Evolutionary conservation across 768 basidiomycete species (phyloP), one percentile per base, ranked within the genome.

Genomic region (Russula abietina): DNA sequence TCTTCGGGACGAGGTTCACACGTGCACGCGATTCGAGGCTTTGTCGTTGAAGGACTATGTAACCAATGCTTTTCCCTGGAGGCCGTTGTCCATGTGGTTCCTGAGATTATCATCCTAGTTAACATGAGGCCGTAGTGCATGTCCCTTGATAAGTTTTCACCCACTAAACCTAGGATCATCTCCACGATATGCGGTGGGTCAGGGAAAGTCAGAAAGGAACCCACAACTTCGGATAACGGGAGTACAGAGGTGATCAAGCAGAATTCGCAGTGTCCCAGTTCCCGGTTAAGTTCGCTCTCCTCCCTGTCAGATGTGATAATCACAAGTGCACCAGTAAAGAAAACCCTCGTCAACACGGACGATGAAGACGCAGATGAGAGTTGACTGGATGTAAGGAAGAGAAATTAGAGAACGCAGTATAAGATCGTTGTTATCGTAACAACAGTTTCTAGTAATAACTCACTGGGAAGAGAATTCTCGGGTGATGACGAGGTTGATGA

Each of bases 321-420:
- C 2, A 30, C 16, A n/a, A 61, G n/a, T n/a, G n/a, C n/a, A 61
- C 22, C 2, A 1, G 16, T 5, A 36, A 49, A 55, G 26, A 48
- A 32, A 11, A 54, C 49, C 2, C 7, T 1, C 32, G 17, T 24
- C n/a, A 24, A 22, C 28, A 30, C 52, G 26, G 14, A 1, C 3
- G 33, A 49, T 19, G 26, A n/a, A 12, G 46, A 19, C 10, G 16
- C 10, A 4, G 46, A 28, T 38, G 6, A 39, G 22, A 49, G n/a
- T 43, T 61, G 45, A 41, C 54, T 28, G n/a, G 41, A 36, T 28
- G 54, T 12, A 16, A 61, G 53, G 52, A 61, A 60, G 45, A 48
- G 48, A n/a, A 55, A 52, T 14, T 55, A 53, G 12, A 60, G 28
- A 30, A 30, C 28, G 28, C 28, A n/a, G n/a, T n/a, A n/a, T n/a